Evolutionary conservation across 2,329 filamentous ascomycete genomes (phyloP), one percentile per base, ranked within the genome.

Genomic region (Botryosphaeria dothidea): DNA sequence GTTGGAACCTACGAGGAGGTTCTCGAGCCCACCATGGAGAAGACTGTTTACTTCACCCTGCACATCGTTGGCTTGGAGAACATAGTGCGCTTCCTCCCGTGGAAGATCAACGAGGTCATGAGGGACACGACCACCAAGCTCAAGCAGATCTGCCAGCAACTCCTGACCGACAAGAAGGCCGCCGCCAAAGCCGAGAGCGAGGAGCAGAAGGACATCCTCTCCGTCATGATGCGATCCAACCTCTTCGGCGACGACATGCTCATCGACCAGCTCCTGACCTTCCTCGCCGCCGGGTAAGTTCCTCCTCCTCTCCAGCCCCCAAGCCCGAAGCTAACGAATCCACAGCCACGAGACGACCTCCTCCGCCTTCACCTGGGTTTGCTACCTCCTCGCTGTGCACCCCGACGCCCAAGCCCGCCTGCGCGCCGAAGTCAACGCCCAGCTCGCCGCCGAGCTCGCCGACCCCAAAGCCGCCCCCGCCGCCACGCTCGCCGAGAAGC

Each of bases 321-420:
- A n/a, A 38, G 25, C 13, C n/a, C n/a, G n/a, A n/a, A 36, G 21
- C 62, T 65, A 27, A 65, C 13, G 15, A 7, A 6, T 29, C 4
- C 4, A 13, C 31, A 77, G 80, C 5, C 92, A 94, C 75, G 91
- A 94, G 78, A 94, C 92, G 0, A 93, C 91, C 0, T 87, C 92
- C 0, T 85, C 88, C 0, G 84, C 91, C 19, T 82, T 95, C 73
- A 90, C 88, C n/a, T 94, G 91, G 90, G 85, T 89, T 3, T 78
- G 88, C 7, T 91, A 92, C 73, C 80, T 89, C 48, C 84, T 95
- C n/a, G 86, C 86, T 69, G 82, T 83, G 21, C 77, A 92, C 70
- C 88, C 86, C 0, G 82, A 87, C 0, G 80, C 91, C 2, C 91
- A 95, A 77, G 77, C 77, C 23, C 83, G 84, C 2, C 85, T 96